Evolutionary conservation across 441 rosid genomes (phyloP).

Genomic region (Euphorbia schlechtendalii): DNA sequence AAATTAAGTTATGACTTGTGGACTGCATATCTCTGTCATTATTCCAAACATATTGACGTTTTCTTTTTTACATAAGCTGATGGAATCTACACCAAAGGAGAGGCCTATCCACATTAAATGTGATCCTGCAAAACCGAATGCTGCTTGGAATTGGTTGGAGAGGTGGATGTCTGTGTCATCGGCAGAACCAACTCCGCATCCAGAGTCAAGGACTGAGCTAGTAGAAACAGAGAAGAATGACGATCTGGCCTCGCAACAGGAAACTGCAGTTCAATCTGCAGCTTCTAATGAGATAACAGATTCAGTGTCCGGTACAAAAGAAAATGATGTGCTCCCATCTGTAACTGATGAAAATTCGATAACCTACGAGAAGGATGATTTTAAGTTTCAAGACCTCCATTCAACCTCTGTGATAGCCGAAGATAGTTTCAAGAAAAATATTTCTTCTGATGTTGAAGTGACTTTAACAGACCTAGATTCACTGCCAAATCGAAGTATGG

Average conservation of each 20-base stretch:
- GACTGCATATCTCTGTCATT: not conserved
- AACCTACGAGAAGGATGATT: slow-evolving; percentile 30
- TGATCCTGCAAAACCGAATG: slow-evolving; percentile 65
- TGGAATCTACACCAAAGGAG: slow-evolving; percentile 69
- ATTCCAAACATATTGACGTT: slow-evolving; percentile 11
- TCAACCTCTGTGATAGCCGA: slow-evolving; percentile 21
- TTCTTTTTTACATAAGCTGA: slow-evolving; percentile 41
- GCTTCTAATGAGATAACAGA: slow-evolving; percentile 26
- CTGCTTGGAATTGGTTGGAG: slow-evolving; percentile 95
- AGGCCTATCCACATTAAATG: slow-evolving; percentile 70
- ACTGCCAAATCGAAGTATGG: slow-evolving; percentile 19
- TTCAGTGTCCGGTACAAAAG: slow-evolving; percentile 23
- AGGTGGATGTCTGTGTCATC: slow-evolving; percentile 80
- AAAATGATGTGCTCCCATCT: slow-evolving; percentile 22
- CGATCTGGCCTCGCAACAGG: slow-evolving; percentile 20
- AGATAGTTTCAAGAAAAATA: slow-evolving; percentile 28
- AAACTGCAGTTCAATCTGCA: slow-evolving; percentile 28
- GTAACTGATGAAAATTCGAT: slow-evolving; percentile 40
- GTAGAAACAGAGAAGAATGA: slow-evolving; percentile 36
- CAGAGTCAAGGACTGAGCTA: slow-evolving; percentile 29
- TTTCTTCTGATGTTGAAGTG: slow-evolving; percentile 32
- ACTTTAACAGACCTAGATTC: slow-evolving; percentile 31
- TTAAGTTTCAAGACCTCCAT: slow-evolving; percentile 26
- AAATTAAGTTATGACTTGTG: slow-evolving; percentile 4
- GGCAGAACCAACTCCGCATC: slow-evolving; percentile 35